phyloP scores from a whole-genome alignment of 352 stramenopile genomes.

The Stramenopiles sp. region DNA sequence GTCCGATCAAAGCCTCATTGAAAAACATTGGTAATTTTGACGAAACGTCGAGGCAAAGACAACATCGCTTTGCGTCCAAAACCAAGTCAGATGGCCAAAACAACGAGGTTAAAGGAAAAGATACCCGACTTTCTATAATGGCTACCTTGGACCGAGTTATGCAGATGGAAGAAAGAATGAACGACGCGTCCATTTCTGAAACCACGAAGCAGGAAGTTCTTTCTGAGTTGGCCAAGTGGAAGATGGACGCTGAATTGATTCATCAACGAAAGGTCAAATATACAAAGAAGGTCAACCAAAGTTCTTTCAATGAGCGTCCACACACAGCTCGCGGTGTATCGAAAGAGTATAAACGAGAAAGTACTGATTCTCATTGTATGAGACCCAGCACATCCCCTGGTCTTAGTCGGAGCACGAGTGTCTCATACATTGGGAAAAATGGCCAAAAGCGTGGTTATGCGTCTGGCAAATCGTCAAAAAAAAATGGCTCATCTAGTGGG shows the following conservation, averaged over 20 bases:
- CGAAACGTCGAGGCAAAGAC: no score
- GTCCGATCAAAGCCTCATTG: background rate
- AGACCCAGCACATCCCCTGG: background rate
- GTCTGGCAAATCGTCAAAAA: no score
- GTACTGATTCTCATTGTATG: background rate
- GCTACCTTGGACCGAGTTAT: background rate
- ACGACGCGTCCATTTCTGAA: background rate
- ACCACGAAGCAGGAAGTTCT: background rate
- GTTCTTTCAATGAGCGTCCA: background rate
- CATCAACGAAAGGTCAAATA: background rate
- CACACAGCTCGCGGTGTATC: background rate
- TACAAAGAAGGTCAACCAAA: background rate
- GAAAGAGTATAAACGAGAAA: background rate
- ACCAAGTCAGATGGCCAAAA: no score
- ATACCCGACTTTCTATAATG: background rate
- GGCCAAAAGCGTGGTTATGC: no score
- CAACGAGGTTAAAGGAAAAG: no score
- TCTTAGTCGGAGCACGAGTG: background rate
- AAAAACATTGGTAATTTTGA: conserved; percentile 3
- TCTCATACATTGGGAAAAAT: background rate
- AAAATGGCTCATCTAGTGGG: background rate
- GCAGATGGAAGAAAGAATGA: background rate
- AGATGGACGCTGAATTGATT: background rate
- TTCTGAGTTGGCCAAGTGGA: background rate
- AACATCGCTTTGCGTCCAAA: no score